Evolutionary conservation across 805 yeast genomes (phyloP), one percentile per base, ranked within the genome.

Genomic region (Saccharomycopsis babjevae): DNA sequence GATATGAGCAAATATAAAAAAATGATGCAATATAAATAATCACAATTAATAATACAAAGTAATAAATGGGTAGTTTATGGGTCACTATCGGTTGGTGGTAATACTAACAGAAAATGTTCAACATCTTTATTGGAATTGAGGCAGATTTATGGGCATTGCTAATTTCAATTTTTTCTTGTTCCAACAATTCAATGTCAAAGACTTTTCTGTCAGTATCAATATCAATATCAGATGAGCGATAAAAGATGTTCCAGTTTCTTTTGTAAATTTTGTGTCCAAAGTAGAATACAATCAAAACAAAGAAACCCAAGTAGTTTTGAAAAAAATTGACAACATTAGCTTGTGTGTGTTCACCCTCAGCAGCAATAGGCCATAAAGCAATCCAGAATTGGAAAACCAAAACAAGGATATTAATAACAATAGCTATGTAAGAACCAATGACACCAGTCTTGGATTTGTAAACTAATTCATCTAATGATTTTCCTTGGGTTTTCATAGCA

Each of bases 381-480:
- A 84, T 79, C 85, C 87, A 85, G 70, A 84, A 83, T 68, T 83
- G 88, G 3, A 84, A 86, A 59, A 79, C 71, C 28, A 84, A 67
- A 40, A 84, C 77, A 61, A 83, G 74, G 15, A 74, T 59, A 69
- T 83, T 80, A 64, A 85, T 70, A 15, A 75, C 55, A 13, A 80
- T 69, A 6, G 83, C 85, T 67, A 76, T 78, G 67, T 72, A 75
- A 1, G 86, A 83, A n/a, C 86, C 86, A 70, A 72, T 72, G 11
- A 74, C 69, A 59, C 88, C 88, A 25, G 76, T 72, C 69, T 77
- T 81, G 15, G 86, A 77, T 43, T 67, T 70, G 71, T 76, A 83
- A 3, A 85, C 83, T 57, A 84, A 73, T 68, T 84, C 88, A 20
- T 72, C 71, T 6, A 73, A 61, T 2, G 79, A 74, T 67, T 77